Conservation (phyloP, 345 rosid species). For the Syzygium jambos region DNA sequence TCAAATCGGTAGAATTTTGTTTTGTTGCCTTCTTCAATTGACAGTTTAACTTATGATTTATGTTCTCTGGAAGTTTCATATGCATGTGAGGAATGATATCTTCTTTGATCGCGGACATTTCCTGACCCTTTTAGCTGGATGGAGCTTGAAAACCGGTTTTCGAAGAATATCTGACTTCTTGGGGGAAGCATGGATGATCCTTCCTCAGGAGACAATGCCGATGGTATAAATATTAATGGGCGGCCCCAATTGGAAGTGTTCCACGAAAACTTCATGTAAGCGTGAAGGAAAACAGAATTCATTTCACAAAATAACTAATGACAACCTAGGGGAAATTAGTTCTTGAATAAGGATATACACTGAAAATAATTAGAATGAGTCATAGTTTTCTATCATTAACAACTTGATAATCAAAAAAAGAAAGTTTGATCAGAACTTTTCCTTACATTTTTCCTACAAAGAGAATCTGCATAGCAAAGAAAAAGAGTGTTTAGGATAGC, state of each 20-base stretch:
- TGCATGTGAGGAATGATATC: too few relatives aligned
- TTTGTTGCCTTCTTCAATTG: too few relatives aligned
- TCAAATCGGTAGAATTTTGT: background rate
- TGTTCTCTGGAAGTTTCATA: too few relatives aligned
- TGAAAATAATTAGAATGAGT: background rate
- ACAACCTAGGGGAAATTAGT: background rate
- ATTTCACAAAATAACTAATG: background rate
- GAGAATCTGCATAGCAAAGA: constrained; percentile 4
- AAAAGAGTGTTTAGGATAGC: background rate
- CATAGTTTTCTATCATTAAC: background rate
- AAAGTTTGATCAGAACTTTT: background rate
- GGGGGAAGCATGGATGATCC: constrained; percentile 9
- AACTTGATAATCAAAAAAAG: background rate
- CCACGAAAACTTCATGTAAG: too few relatives aligned
- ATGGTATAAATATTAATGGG: background rate
- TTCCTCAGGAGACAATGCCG: constrained; percentile 7
- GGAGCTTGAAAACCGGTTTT: too few relatives aligned
- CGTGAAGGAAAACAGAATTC: too few relatives aligned
- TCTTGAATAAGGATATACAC: background rate
- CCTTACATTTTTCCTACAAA: background rate
- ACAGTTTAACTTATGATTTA: too few relatives aligned
- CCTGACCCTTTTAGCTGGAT: too few relatives aligned
- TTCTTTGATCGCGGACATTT: constrained; percentile 3
- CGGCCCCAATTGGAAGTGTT: too few relatives aligned
- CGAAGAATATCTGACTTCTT: too few relatives aligned